Conservation (phyloP, 805 yeast species). For the Cephaloascus albidus region DNA sequence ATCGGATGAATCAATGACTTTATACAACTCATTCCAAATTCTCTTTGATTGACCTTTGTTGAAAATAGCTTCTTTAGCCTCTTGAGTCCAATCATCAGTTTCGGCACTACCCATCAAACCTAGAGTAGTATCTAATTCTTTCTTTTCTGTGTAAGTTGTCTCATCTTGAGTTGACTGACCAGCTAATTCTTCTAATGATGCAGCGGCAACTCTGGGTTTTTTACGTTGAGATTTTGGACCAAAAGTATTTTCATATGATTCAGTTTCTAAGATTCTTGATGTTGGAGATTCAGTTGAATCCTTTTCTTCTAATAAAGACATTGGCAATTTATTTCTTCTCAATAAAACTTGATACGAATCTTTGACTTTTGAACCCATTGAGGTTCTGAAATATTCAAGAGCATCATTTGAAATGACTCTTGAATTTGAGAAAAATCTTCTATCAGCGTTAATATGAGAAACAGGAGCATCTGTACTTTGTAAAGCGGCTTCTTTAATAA, state of each 20-base stretch:
- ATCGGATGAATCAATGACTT: constrained; percentile 95
- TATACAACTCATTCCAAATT: constrained; percentile 96
- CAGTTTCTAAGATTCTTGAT: constrained; percentile 80
- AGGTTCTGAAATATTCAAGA: constrained; percentile 85
- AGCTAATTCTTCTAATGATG: constrained; percentile 74
- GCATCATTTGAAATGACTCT: constrained; percentile 98
- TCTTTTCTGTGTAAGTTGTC: constrained; percentile 59
- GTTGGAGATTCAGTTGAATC: constrained; percentile 70
- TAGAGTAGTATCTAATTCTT: constrained; percentile 62
- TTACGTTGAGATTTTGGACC: constrained; percentile 95
- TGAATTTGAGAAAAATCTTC: constrained; percentile 97
- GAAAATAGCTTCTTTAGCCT: constrained; percentile 93
- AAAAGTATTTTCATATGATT: constrained; percentile 70
- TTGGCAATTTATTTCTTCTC: constrained; percentile 86
- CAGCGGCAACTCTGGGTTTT: constrained; percentile 68
- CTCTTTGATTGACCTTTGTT: constrained; percentile 96
- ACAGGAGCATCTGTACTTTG: constrained; percentile 82
- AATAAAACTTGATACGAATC: constrained; percentile 81
- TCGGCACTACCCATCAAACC: constrained; percentile 71
- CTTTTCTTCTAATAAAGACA: constrained; percentile 88
- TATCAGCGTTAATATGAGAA: constrained; percentile 92
- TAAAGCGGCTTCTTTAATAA: constrained; percentile 76
- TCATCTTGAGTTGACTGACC: constrained; percentile 45
- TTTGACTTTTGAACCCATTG: constrained; percentile 75
- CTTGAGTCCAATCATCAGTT: constrained; percentile 78